Conservation (phyloP, 139 green algal species). For the Coelastrella sp. region DNA sequence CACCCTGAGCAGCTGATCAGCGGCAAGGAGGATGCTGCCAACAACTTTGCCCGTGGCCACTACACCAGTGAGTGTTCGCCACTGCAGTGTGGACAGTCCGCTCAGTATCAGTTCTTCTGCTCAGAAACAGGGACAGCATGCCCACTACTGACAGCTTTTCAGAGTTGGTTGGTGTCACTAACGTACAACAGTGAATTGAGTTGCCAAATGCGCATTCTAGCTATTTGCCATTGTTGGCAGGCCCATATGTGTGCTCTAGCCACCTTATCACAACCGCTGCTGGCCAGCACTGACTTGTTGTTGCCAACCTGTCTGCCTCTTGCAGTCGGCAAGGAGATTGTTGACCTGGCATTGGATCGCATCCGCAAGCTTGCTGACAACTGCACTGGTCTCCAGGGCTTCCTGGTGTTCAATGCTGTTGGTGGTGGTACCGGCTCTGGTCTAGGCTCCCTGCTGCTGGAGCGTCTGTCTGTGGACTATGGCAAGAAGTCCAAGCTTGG, state of each 20-base stretch:
- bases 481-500: slow-evolving; percentile 99
- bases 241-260: too few relatives aligned
- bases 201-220: too few relatives aligned
- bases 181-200: too few relatives aligned
- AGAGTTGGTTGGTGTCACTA: too few relatives aligned
- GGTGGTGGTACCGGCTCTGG: slow-evolving; percentile 96
- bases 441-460: slow-evolving; percentile 96
- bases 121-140: too few relatives aligned
- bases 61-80: slow-evolving; percentile 51
- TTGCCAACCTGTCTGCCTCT: too few relatives aligned
- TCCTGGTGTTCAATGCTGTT: slow-evolving; percentile 98
- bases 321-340: slow-evolving; percentile 95
- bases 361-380: slow-evolving; percentile 98
- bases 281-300: too few relatives aligned
- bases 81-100: neutral
- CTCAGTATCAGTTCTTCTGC: neutral
- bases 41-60: slow-evolving; percentile 66
- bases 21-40: slow-evolving; percentile 90
- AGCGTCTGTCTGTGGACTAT: slow-evolving; percentile 99
- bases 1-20: slow-evolving; percentile 99
- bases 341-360: slow-evolving; percentile 95
- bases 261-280: too few relatives aligned
- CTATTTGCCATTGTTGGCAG: too few relatives aligned
- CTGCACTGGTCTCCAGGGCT: slow-evolving; percentile 98
- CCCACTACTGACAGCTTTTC: too few relatives aligned